Percentiles rank a stretch among this genome's conserved stretches.
Conservation (phyloP, 2,329 filamentous ascomycete genomes). For the Fusarium nanum region DNA sequence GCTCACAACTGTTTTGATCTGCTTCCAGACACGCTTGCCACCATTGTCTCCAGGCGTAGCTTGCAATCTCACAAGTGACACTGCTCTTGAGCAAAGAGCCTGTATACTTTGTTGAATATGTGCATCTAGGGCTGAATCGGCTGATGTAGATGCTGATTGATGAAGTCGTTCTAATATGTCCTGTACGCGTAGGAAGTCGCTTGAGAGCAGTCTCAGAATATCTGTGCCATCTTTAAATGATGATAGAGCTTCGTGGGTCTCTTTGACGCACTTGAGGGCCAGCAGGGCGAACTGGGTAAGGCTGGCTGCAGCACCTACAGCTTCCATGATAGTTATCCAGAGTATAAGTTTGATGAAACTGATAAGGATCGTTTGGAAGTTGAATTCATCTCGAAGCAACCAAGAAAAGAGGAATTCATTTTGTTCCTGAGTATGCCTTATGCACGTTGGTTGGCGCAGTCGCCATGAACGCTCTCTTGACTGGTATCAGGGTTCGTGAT, state of each 20-base stretch:
- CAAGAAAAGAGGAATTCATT: not conserved
- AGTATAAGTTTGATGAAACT: not conserved
- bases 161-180: not conserved
- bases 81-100: not conserved
- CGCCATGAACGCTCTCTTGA: not conserved
- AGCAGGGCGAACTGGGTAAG: not conserved
- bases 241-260: not conserved
- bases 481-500: not conserved
- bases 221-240: not conserved
- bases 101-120: not conserved
- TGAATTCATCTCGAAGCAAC: not conserved
- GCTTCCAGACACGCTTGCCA: constrained; percentile 13
- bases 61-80: not conserved
- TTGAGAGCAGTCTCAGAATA: not conserved
- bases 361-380: not conserved
- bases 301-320: not conserved
- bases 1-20: not conserved
- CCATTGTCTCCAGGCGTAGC: not conserved
- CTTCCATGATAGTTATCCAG: not conserved
- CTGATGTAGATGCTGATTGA: not conserved
- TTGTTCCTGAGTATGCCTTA: not conserved
- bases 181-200: not conserved
- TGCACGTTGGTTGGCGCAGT: not conserved
- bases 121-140: not conserved
- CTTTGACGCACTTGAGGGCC: not conserved